Evolutionary conservation across 306 rosid species (phyloP).

Genomic region (Cucurbita maxima): DNA sequence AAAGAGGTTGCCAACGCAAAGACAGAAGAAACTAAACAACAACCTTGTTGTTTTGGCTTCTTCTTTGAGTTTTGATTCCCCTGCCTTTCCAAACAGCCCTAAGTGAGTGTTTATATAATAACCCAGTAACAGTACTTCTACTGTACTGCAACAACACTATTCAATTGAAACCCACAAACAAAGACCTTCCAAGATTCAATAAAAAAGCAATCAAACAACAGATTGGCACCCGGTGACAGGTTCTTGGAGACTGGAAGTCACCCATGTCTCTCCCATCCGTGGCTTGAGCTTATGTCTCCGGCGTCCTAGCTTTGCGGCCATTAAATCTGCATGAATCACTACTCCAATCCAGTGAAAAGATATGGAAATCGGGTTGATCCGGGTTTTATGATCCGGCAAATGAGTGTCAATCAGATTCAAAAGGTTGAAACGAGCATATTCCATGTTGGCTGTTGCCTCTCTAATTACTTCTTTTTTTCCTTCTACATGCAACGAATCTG

Average conservation of each 20-base stretch:
- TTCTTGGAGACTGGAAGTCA: no score
- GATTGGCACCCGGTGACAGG: no score
- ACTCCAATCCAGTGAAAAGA: no score
- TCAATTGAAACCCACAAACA: not conserved
- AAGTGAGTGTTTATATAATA: not conserved
- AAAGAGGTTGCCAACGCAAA: not conserved
- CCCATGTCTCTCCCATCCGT: no score
- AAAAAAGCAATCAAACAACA: no score
- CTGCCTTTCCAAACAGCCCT: not conserved
- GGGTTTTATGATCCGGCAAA: not conserved
- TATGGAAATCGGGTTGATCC: no score
- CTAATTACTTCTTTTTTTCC: not conserved
- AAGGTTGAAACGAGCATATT: not conserved
- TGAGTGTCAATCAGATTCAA: not conserved
- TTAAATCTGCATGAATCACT: no score
- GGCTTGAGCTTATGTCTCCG: no score
- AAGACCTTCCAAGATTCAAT: no score
- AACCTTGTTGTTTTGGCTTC: conserved; percentile 1
- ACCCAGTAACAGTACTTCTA: not conserved
- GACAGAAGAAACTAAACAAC: not conserved
- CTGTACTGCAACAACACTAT: not conserved
- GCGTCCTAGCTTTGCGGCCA: no score
- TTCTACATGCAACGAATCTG: not conserved
- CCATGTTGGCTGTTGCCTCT: no score
- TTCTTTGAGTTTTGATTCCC: not conserved